phyloP scores from a whole-genome alignment of 768 basidiomycete genomes.

The Russula sp. region DNA sequence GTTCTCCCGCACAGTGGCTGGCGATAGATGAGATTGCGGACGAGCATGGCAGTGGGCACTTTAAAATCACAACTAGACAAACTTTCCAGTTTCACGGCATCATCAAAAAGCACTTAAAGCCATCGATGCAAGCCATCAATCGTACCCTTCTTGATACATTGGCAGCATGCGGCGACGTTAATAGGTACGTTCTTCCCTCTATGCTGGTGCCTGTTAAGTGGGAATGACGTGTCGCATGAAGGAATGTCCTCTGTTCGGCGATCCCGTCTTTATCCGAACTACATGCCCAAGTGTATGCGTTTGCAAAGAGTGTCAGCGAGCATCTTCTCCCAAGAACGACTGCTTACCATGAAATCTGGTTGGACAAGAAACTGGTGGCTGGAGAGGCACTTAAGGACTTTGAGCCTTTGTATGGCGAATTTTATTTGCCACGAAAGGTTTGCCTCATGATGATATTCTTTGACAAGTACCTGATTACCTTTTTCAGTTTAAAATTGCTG shows the following conservation, averaged over 20 bases:
- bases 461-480: constrained; percentile 16
- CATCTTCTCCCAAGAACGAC: constrained; percentile 86
- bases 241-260: constrained; percentile 88
- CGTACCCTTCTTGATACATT: constrained; percentile 87
- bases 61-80: constrained; percentile 96
- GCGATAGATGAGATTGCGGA: constrained; percentile 96
- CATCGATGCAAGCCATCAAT: constrained; percentile 96
- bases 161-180: constrained; percentile 98
- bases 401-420: constrained; percentile 96
- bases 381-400: constrained; percentile 92
- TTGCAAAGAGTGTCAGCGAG: constrained; percentile 78
- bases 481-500: constrained; percentile 89
- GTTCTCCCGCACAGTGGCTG: constrained; percentile 88
- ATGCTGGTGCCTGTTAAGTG: background rate
- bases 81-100: constrained; percentile 99
- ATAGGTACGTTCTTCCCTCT: constrained; percentile 52
- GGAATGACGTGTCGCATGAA: constrained; percentile 36
- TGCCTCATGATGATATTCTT: constrained; percentile 24
- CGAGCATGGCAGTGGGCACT: constrained; percentile 87
- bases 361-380: constrained; percentile 94
- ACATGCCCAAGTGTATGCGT: constrained; percentile 79
- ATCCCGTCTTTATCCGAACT: constrained; percentile 87
- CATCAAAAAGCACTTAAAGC: constrained; percentile 94
- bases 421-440: constrained; percentile 96
- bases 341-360: constrained; percentile 99